Evolutionary conservation across 1,284 basidiomycete species (phyloP), one percentile per base, ranked within the genome.

Genomic region (Afroboletus lepidellus): DNA sequence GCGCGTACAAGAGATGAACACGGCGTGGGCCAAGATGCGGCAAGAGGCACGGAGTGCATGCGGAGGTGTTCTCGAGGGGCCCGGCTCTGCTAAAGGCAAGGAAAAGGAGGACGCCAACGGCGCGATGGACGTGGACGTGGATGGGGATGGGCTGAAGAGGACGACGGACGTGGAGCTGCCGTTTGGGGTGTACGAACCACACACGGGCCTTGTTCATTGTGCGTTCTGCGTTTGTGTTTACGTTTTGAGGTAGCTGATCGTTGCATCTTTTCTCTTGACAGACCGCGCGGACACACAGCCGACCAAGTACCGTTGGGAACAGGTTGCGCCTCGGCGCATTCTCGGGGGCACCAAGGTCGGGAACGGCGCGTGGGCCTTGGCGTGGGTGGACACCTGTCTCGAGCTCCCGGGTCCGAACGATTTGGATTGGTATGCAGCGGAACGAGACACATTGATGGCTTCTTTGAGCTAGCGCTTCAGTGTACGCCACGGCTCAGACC

Each of bases 381-480:
- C 87, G 6, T 87, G 85, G 79, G 74, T 91, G 21, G 89, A 91
- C 61, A 90, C 85, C 0, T 72, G 82, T 45, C 82, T 91, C 77
- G 81, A 87, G 51, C 56, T 76, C 1, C 61, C 66, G 0, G 38
- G 56, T n/a, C 51, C 60, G 21, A 55, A 63, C 18, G 59, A 63
- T 29, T 27, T 60, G 37, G 65, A 68, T 32, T 46, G 55, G 16
- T 38, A 36, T 20, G 50, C 41, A 30, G 15, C 13, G 13, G 53
- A 64, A 51, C 60, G 65, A 50, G 56, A 65, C n/a, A 5, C n/a
- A 8, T 50, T 63, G 50, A 53, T 54, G 49, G 49, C 45, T 29
- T 53, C 53, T n/a, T 34, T 50, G 51, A 48, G 46, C 38, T 65
- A 63, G 37, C 32, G 32, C 9, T 8, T 9, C 4, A 7, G 20